Conservation (phyloP, 1,139 yeast species). For the Scheffersomyces lignicola region DNA sequence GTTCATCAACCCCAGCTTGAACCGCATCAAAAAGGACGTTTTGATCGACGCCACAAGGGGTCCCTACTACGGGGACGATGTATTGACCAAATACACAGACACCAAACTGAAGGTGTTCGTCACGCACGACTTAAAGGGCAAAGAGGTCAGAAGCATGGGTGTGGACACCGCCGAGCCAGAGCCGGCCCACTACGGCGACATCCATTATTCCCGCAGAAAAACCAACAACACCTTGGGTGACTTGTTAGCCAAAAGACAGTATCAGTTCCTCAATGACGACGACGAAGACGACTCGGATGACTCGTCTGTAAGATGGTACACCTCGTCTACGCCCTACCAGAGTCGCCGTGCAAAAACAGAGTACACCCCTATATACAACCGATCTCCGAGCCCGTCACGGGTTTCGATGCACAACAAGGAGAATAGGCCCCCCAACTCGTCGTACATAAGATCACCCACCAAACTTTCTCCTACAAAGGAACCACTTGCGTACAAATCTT, state of each 20-base stretch:
- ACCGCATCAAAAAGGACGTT: slow-evolving; percentile 59
- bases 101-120: slow-evolving; percentile 44
- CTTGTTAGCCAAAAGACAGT: slow-evolving; percentile 4
- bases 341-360: slow-evolving; percentile 1
- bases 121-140: slow-evolving; percentile 49
- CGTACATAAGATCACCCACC: slow-evolving; percentile 1
- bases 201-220: slow-evolving; percentile 3
- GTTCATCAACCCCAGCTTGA: slow-evolving; percentile 61
- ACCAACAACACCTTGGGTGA: not conserved
- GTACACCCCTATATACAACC: slow-evolving; percentile 9
- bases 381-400: slow-evolving; percentile 8
- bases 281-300: slow-evolving; percentile 13
- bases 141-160: slow-evolving; percentile 17
- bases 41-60: slow-evolving; percentile 61
- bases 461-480: slow-evolving; percentile 2
- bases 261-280: slow-evolving; percentile 8
- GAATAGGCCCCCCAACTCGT: slow-evolving; percentile 1
- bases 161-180: slow-evolving; percentile 12
- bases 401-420: not conserved
- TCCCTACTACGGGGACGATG: slow-evolving; percentile 29
- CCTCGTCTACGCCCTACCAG: slow-evolving; percentile 25
- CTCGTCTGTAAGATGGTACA: slow-evolving; percentile 12
- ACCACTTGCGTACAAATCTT: not conserved
- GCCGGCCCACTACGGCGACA: slow-evolving; percentile 11
- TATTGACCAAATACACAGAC: slow-evolving; percentile 30